Base-by-base conservation (phyloP, 169 alveolate genomes). In the Plasmodium coatneyi region DNA sequence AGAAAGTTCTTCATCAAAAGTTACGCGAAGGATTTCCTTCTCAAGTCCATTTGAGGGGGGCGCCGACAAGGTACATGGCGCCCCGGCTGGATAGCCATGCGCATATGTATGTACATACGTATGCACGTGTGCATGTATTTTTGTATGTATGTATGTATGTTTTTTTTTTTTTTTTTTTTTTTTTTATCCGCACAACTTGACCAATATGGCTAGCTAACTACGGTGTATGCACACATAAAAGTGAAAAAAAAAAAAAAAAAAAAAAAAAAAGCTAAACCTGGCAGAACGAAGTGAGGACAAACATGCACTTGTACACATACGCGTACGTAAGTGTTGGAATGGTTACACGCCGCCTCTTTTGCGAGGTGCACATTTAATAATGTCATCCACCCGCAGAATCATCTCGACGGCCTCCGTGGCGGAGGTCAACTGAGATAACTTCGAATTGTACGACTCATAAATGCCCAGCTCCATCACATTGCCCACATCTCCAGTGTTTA, bases 391-490 rank as follows among this genome's bases (percentile, higher is more conserved):
- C 90, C 99, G 98, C 76, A 99, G 96, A 80, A 99, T 99, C 97
- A 98, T 96, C 96, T 99, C 99, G 16, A 99, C 99, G 0, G 99
- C 99, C 97, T 99, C 99, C 36, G 99, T 97, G 14, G 99, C 99
- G 36, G 99, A 97, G 81, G 99, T 96, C 3, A 99, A 92, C 66
- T 99, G 99, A 36, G 99, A 97, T 92, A 99, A 98, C 95, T 99
- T 99, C 10, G 99, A 98, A 92, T 98, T 98, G 86, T 98, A 96
- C 72, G 99, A 99, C 95, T 99, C 99, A 78, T 97, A 97, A 74
- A 99, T 97, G 43, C 99, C 99, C 39, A 98, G 94, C 83, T 97
- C 98, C 92, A 96, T 86, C 99, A 99, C 98, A 97, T 98, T 97
- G 56, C 99, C 99, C 36, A 99, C 99, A 39, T 89, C 96, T 10